Conservation (phyloP, 164 flowering plant genomes). For the Malania oleifera region DNA sequence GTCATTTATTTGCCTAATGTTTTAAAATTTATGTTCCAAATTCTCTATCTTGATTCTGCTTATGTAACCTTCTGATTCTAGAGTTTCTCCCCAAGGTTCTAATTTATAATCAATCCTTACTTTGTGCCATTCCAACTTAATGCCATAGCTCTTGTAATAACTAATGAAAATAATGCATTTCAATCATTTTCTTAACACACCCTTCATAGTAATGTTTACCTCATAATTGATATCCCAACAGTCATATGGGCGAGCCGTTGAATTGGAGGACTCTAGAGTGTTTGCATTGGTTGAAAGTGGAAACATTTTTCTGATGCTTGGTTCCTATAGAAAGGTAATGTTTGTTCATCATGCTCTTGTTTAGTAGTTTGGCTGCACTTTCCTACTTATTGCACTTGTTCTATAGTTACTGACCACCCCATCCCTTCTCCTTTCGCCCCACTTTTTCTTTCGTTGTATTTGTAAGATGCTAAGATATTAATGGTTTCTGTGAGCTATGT, state of each 20-base stretch:
- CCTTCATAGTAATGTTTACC: slow-evolving; percentile 1
- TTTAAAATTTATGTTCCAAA: no score
- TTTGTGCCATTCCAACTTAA: no score
- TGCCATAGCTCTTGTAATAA: no score
- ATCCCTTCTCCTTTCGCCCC: no score
- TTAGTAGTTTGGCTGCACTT: background rate
- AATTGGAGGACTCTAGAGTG: slow-evolving; percentile 66
- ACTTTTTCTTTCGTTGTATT: no score
- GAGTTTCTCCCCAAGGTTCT: no score
- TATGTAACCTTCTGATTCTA: no score
- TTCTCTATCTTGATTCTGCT: no score
- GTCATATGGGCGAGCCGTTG: slow-evolving; percentile 93
- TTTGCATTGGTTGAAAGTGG: slow-evolving; percentile 86
- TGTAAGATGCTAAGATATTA: no score
- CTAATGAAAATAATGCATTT: background rate
- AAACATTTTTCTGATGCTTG: slow-evolving; percentile 70
- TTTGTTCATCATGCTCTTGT: background rate
- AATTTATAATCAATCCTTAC: no score
- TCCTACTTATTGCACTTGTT: background rate
- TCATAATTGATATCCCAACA: slow-evolving; percentile 22
- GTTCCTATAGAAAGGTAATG: slow-evolving; percentile 71
- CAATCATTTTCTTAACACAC: background rate
- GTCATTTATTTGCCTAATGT: no score
- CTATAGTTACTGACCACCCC: background rate
- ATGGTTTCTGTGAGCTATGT: no score